A percentile compares a stretch with the other conserved stretches of the same genome.
Evolutionary conservation across 1,139 yeast genomes (phyloP).

Genomic region (Saccharomyces uvarum): DNA sequence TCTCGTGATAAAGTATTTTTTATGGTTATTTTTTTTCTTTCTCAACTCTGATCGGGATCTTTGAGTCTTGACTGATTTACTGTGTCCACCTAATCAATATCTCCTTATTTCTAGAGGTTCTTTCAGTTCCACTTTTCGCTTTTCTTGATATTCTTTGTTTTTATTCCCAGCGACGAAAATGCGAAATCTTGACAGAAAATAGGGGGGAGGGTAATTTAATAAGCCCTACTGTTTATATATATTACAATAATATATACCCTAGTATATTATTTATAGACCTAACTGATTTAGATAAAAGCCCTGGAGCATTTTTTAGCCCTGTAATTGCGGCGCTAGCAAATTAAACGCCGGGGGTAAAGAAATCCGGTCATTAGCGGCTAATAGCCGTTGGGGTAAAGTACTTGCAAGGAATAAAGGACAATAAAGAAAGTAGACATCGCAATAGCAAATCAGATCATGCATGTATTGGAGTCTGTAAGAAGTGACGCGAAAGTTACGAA

Average conservation of each 20-base stretch:
- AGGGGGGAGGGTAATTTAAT: not conserved
- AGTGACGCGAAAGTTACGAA: not conserved
- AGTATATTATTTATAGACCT: not conserved
- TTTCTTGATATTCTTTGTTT: not conserved
- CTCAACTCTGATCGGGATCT: not conserved
- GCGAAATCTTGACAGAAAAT: not conserved
- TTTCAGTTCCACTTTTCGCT: not conserved
- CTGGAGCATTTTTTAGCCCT: not conserved
- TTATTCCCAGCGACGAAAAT: not conserved
- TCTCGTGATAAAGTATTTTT: slow-evolving; percentile 1
- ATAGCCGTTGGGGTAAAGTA: not conserved
- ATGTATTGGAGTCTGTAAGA: not conserved
- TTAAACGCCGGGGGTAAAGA: not conserved
- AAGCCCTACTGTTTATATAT: not conserved
- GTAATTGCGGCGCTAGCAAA: not conserved
- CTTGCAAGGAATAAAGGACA: not conserved
- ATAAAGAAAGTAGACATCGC: not conserved
- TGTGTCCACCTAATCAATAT: not conserved
- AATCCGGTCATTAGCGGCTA: not conserved
- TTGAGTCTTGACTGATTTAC: not conserved
- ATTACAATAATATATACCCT: not conserved
- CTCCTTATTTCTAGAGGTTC: not conserved
- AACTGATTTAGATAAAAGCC: fast-evolving
- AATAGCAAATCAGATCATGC: not conserved
- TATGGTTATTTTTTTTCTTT: not conserved